phyloP scores from a whole-genome alignment of 192 early-diverging fungal species.

The Backusella circina region DNA sequence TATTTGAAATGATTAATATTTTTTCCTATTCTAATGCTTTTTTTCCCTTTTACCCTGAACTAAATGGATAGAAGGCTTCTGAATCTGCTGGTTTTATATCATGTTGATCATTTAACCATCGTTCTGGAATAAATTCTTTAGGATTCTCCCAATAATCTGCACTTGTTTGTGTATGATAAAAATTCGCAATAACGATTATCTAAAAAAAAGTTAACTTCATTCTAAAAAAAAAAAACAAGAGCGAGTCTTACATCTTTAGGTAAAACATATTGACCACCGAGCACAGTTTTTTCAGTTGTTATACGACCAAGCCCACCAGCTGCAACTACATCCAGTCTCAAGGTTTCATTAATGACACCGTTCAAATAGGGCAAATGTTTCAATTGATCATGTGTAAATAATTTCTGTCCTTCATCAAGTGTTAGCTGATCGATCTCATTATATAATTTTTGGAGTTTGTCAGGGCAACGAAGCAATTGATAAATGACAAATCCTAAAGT shows the following conservation, averaged over 20 bases:
- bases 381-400: slow-evolving; percentile 31
- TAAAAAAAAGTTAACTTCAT: background rate
- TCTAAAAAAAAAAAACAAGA: background rate
- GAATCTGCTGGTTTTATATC: slow-evolving; percentile 19
- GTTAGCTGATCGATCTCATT: slow-evolving; percentile 36
- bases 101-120: slow-evolving; percentile 36
- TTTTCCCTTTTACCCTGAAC: slow-evolving; percentile 28
- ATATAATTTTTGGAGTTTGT: slow-evolving; percentile 33
- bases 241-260: slow-evolving; percentile 20
- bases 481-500: slow-evolving; percentile 40
- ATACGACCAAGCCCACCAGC: slow-evolving; percentile 15
- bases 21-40: slow-evolving; percentile 15
- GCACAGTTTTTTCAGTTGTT: slow-evolving; percentile 10
- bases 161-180: slow-evolving; percentile 8
- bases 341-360: slow-evolving; percentile 38
- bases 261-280: slow-evolving; percentile 17
- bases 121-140: slow-evolving; percentile 45
- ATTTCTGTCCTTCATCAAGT: background rate
- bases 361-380: slow-evolving; percentile 36
- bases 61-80: slow-evolving; percentile 48
- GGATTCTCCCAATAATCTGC: slow-evolving; percentile 41
- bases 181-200: background rate
- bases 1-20: background rate
- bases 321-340: slow-evolving; percentile 31
- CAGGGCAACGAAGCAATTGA: slow-evolving; percentile 37